phyloP scores from a whole-genome alignment of 2,329 filamentous ascomycete species.

The Metarhizium robertsii region DNA sequence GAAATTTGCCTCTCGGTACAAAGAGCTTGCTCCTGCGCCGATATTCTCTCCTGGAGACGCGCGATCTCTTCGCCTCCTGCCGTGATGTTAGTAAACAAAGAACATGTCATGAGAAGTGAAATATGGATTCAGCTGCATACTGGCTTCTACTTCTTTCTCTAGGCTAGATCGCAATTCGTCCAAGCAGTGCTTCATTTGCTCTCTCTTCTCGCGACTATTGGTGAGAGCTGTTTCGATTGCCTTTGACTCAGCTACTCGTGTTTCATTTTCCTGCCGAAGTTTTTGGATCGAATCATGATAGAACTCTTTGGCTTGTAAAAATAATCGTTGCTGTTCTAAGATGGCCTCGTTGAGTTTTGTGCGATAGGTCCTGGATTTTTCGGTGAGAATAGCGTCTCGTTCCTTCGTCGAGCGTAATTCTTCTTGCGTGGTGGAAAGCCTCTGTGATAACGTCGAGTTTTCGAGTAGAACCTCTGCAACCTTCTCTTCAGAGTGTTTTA shows the following conservation, averaged over 20 bases:
- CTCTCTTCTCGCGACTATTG: slow-evolving; percentile 19
- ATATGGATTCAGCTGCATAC: slow-evolving; percentile 9
- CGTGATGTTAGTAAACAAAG: neutral
- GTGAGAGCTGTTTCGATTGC: slow-evolving; percentile 18
- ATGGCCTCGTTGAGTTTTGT: slow-evolving; percentile 35
- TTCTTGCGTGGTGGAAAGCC: slow-evolving; percentile 19
- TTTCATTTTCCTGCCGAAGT: slow-evolving; percentile 21
- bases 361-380: slow-evolving; percentile 25
- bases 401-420: slow-evolving; percentile 16
- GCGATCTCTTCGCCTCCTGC: slow-evolving; percentile 17
- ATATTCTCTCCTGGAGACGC: slow-evolving; percentile 12
- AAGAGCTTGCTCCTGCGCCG: slow-evolving; percentile 11
- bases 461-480: slow-evolving; percentile 13
- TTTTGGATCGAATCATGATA: slow-evolving; percentile 24
- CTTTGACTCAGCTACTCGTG: slow-evolving; percentile 12
- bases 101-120: neutral
- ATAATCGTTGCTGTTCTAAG: slow-evolving; percentile 36
- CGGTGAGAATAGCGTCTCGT: slow-evolving; percentile 13
- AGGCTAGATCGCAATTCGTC: slow-evolving; percentile 15
- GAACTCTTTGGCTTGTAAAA: slow-evolving; percentile 20
- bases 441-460: slow-evolving; percentile 15
- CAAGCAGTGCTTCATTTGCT: slow-evolving; percentile 22
- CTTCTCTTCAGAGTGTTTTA: slow-evolving; percentile 16
- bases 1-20: slow-evolving; percentile 1
- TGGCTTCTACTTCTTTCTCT: slow-evolving; percentile 13